Percentiles rank a stretch among this genome's conserved stretches.
Evolutionary conservation across 2,329 filamentous ascomycete species (phyloP).

Genomic region (Sclerotinia spermophila): DNA sequence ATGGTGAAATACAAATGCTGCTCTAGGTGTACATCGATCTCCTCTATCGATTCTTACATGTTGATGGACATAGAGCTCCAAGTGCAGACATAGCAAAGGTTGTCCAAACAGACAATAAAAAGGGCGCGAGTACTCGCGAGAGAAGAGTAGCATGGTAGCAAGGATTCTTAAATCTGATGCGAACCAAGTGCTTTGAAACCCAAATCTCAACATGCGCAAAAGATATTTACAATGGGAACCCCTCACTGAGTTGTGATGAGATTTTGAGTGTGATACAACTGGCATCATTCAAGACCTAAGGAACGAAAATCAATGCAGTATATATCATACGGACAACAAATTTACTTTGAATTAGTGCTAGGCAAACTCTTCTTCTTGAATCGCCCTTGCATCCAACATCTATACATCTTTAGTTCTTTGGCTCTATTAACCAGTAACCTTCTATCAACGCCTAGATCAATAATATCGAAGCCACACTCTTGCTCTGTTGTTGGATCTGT

Average conservation of each 20-base stretch:
- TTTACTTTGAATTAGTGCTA: not conserved
- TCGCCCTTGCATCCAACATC: constrained; percentile 88
- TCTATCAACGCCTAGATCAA: constrained; percentile 79
- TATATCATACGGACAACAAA: not conserved
- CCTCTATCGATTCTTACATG: not conserved
- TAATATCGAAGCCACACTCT: constrained; percentile 58
- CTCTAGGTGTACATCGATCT: not conserved
- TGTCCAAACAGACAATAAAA: not conserved
- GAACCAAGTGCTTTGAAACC: not conserved
- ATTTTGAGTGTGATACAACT: no score
- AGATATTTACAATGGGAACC: not conserved
- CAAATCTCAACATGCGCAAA: not conserved
- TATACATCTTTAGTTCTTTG: constrained; percentile 92
- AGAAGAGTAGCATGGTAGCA: not conserved
- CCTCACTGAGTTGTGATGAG: not conserved
- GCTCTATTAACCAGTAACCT: constrained; percentile 90
- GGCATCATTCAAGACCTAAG: not conserved
- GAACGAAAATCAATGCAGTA: not conserved
- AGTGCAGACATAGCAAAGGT: not conserved
- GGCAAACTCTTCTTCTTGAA: constrained; percentile 56
- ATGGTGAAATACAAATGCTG: not conserved
- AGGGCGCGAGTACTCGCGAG: not conserved
- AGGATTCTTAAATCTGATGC: not conserved
- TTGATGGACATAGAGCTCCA: not conserved
- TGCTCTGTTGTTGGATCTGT: constrained; percentile 20